Conservation (phyloP, 768 basidiomycete species). For the Suillus tomentosus region DNA sequence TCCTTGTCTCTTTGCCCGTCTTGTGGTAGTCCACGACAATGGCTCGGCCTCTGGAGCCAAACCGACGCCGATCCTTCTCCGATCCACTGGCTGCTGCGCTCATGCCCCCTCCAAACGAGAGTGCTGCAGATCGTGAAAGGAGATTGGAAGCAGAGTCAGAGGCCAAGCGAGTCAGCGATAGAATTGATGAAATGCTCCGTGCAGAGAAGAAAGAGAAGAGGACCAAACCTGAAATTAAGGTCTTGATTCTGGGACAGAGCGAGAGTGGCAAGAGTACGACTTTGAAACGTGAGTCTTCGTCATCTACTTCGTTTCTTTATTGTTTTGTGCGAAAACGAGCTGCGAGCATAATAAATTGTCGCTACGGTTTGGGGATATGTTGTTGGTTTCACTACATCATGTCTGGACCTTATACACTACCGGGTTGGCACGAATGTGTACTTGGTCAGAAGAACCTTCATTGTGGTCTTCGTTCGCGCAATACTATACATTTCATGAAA, state of each 20-base stretch:
- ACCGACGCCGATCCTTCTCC: slow-evolving; percentile 49
- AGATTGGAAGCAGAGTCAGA: slow-evolving; percentile 68
- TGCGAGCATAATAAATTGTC: neutral
- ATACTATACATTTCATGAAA: neutral
- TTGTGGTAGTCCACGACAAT: slow-evolving; percentile 18
- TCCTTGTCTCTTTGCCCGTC: slow-evolving; percentile 4
- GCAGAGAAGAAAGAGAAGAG: slow-evolving; percentile 65
- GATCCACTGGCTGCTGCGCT: slow-evolving; percentile 73
- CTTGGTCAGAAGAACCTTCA: neutral
- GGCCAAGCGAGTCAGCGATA: slow-evolving; percentile 72
- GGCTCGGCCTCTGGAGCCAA: slow-evolving; percentile 35
- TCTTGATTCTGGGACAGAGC: slow-evolving; percentile 83
- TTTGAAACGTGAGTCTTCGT: slow-evolving; percentile 78
- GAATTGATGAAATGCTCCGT: slow-evolving; percentile 78
- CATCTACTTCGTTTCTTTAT: slow-evolving; percentile 4
- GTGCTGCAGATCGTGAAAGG: slow-evolving; percentile 61
- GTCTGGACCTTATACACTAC: slow-evolving; percentile 8
- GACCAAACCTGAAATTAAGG: slow-evolving; percentile 64
- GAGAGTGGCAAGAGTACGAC: slow-evolving; percentile 91
- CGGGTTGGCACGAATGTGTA: slow-evolving; percentile 1
- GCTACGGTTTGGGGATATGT: neutral
- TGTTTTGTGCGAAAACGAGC: neutral
- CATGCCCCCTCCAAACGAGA: slow-evolving; percentile 72
- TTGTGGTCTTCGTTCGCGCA: neutral
- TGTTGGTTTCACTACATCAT: slow-evolving; percentile 1